phyloP scores from a whole-genome alignment of 2,329 filamentous ascomycete species.

The Dothideomycetidae sp. region DNA sequence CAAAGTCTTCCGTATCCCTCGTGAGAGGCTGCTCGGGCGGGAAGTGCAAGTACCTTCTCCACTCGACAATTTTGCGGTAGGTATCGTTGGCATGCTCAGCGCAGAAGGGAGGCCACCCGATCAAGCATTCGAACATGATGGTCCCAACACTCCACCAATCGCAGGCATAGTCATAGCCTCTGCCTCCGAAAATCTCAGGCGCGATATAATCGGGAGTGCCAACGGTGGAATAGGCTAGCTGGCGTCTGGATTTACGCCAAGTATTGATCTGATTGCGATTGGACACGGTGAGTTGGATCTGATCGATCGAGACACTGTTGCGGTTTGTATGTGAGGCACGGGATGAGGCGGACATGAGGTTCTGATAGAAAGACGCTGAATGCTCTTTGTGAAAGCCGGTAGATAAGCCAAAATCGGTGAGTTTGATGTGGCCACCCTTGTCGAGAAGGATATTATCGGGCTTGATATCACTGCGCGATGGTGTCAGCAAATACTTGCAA shows the following conservation, averaged over 20 bases:
- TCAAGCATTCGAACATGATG: conserved; percentile 98
- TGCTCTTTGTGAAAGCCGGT: conserved; percentile 97
- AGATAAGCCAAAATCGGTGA: conserved; percentile 94
- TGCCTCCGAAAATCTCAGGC: conserved; percentile 92
- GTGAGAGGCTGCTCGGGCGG: conserved; percentile 87
- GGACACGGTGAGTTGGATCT: conserved; percentile 95
- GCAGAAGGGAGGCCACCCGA: conserved; percentile 98
- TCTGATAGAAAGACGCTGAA: conserved; percentile 96
- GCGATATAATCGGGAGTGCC: conserved; percentile 98
- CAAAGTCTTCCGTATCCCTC: conserved; percentile 78
- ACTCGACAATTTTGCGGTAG: conserved; percentile 98
- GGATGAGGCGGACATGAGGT: conserved; percentile 54
- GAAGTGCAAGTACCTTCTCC: conserved; percentile 90
- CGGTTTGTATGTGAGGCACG: conserved; percentile 48
- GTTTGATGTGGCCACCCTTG: conserved; percentile 88
- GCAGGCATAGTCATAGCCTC: conserved; percentile 91
- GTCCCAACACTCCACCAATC: conserved; percentile 99
- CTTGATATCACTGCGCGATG: conserved; percentile 81
- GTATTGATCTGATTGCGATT: conserved; percentile 98
- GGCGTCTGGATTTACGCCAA: conserved; percentile 86
- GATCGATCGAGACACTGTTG: conserved; percentile 88
- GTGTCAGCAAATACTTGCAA: conserved; percentile 8
- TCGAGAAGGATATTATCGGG: conserved; percentile 97
- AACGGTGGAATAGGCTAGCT: conserved; percentile 97
- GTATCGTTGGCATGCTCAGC: conserved; percentile 95